A percentile compares a stretch with the other conserved stretches of the same genome.
Evolutionary conservation across 2,329 filamentous ascomycete genomes (phyloP).

Genomic region (Neophaeococcomyces mojaviensis): DNA sequence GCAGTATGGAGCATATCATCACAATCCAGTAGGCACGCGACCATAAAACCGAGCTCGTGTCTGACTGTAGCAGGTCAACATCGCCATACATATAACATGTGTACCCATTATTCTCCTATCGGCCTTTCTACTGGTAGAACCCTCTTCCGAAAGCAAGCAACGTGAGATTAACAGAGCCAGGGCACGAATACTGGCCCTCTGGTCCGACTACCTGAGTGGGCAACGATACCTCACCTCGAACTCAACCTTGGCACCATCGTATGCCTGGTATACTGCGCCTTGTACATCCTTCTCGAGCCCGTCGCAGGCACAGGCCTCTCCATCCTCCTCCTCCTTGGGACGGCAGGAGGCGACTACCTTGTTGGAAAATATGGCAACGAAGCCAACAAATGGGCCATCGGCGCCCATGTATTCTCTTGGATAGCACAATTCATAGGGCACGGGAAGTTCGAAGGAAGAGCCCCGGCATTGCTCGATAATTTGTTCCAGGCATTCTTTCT

Average conservation of each 20-base stretch:
- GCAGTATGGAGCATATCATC: slow-evolving; percentile 61
- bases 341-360: slow-evolving; percentile 69
- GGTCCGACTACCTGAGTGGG: slow-evolving; percentile 46
- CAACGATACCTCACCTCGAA: slow-evolving; percentile 51
- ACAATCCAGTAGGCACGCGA: slow-evolving; percentile 46
- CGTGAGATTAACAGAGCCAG: slow-evolving; percentile 29
- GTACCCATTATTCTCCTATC: slow-evolving; percentile 57
- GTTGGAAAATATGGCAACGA: slow-evolving; percentile 54
- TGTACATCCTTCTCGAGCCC: slow-evolving; percentile 90
- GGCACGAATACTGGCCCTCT: slow-evolving; percentile 49
- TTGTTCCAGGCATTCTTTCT: slow-evolving; percentile 84
- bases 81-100: slow-evolving; percentile 57
- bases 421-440: slow-evolving; percentile 87
- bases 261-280: slow-evolving; percentile 58
- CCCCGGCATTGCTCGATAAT: slow-evolving; percentile 85
- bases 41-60: slow-evolving; percentile 3
- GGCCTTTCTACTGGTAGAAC: slow-evolving; percentile 50
- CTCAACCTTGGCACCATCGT: slow-evolving; percentile 53
- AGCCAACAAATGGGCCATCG: slow-evolving; percentile 59
- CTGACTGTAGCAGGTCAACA: slow-evolving; percentile 46
- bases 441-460: slow-evolving; percentile 77
- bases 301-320: slow-evolving; percentile 76
- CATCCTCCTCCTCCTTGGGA: slow-evolving; percentile 65
- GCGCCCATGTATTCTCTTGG: slow-evolving; percentile 69
- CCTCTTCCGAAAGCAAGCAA: background rate